phyloP scores from a whole-genome alignment of 2,329 filamentous ascomycete species.

The Fusarium subtropicale region DNA sequence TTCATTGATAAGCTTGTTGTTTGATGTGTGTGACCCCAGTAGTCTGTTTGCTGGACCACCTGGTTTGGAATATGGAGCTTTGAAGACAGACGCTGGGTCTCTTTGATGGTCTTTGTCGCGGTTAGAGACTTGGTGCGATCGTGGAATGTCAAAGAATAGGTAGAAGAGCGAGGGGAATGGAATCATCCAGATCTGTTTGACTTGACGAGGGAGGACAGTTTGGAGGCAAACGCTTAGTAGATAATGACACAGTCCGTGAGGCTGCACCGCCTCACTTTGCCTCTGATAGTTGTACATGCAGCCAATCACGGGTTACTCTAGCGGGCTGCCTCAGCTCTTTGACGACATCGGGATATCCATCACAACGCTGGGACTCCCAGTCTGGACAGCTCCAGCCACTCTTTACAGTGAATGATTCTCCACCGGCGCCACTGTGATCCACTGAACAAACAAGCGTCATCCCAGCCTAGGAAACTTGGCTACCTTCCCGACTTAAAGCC shows the following conservation, averaged over 20 bases:
- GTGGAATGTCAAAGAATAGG: not conserved
- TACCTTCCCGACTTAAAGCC: constrained; percentile 38
- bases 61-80: constrained; percentile 2
- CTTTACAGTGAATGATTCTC: constrained; percentile 7
- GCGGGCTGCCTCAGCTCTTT: constrained; percentile 14
- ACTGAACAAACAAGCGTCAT: constrained; percentile 28
- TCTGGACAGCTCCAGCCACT: constrained; percentile 8
- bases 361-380: not conserved
- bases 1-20: constrained; percentile 34
- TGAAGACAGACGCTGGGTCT: constrained; percentile 1
- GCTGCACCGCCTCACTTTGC: constrained; percentile 40
- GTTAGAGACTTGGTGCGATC: not conserved
- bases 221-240: constrained; percentile 11
- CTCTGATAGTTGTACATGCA: constrained; percentile 11
- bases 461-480: constrained; percentile 4
- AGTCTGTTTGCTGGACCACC: constrained; percentile 34
- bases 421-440: constrained; percentile 34
- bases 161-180: not conserved
- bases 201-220: not conserved
- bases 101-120: constrained; percentile 1
- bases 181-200: constrained; percentile 14
- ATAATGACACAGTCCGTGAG: not conserved
- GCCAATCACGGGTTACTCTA: constrained; percentile 28
- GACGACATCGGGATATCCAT: constrained; percentile 14
- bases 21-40: constrained; percentile 20